A percentile compares a stretch with the other conserved stretches of the same genome.
Evolutionary conservation across 2,329 filamentous ascomycete species (phyloP).

Genomic region (Talaromyces sp.): DNA sequence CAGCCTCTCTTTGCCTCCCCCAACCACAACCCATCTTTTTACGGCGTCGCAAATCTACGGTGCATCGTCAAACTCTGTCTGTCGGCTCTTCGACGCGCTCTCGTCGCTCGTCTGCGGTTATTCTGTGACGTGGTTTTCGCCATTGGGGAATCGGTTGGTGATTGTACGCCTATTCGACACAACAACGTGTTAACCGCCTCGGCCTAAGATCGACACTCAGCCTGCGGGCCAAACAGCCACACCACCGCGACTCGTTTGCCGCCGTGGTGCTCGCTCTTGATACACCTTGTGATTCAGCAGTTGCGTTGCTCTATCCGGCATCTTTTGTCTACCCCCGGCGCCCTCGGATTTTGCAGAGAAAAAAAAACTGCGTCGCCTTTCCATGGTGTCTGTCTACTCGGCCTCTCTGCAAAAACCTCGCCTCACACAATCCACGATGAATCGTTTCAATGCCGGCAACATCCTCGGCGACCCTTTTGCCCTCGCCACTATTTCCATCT

Average conservation of each 20-base stretch:
- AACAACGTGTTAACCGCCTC: not conserved
- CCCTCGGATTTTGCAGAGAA: not conserved
- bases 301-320: not conserved
- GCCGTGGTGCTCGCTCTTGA: not conserved
- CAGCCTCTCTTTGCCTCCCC: not conserved
- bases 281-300: not conserved
- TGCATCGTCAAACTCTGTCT: not conserved
- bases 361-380: not conserved
- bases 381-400: not conserved
- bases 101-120: not conserved
- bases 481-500: constrained; percentile 87
- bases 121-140: not conserved
- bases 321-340: not conserved
- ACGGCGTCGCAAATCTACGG: not conserved
- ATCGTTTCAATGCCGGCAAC: constrained; percentile 71
- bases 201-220: not conserved
- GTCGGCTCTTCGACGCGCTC: not conserved
- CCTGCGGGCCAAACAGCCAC: not conserved
- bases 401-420: not conserved
- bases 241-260: not conserved
- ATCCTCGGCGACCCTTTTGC: constrained; percentile 96
- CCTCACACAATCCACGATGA: constrained; percentile 28
- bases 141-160: not conserved
- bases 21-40: not conserved
- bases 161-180: not conserved